Conservation (phyloP, 75 land plant species). For the Selaginella tamariscina region DNA sequence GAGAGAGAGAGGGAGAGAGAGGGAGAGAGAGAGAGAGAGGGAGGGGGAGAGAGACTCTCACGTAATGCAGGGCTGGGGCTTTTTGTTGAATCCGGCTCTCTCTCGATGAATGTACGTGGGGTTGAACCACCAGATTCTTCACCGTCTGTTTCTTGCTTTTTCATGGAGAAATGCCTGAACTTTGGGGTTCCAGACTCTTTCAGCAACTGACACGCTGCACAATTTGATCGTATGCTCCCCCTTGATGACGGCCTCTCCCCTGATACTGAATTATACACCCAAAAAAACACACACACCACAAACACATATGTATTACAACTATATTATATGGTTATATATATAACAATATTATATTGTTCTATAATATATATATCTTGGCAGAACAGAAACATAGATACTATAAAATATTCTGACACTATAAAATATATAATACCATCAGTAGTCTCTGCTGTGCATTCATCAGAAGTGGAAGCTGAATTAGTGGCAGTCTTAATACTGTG, state of each 20-base stretch:
- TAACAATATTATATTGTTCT: too few species aligned
- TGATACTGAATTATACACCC: not conserved
- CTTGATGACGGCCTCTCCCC: not conserved
- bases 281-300: not conserved
- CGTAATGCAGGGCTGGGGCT: not conserved
- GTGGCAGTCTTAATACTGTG: not conserved
- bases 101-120: not conserved
- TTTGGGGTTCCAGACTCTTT: not conserved
- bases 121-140: not conserved
- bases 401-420: too few species aligned
- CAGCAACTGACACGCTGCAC: not conserved
- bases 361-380: too few species aligned
- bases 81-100: not conserved
- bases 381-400: too few species aligned
- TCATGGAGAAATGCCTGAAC: constrained; percentile 3
- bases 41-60: too few species aligned
- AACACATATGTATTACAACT: too few species aligned
- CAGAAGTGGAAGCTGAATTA: not conserved
- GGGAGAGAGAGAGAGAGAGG: too few species aligned
- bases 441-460: not conserved
- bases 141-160: not conserved
- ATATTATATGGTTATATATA: too few species aligned
- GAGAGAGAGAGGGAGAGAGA: too few species aligned
- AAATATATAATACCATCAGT: too few species aligned
- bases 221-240: not conserved